phyloP scores from a whole-genome alignment of 73 alveolate species.

The Paramecium octaurelia region DNA sequence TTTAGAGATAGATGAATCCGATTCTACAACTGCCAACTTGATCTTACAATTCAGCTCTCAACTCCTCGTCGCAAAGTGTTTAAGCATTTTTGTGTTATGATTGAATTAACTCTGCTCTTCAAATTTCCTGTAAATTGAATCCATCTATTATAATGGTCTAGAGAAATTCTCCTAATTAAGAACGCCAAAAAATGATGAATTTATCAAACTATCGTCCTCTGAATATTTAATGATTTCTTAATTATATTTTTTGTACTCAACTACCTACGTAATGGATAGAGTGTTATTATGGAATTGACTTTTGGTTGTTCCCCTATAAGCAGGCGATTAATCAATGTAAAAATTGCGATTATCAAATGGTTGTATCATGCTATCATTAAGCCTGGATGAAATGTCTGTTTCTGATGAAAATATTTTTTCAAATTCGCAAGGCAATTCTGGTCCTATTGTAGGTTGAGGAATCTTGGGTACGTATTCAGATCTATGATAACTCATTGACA shows the following conservation, averaged over 20 bases:
- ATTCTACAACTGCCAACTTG: no score
- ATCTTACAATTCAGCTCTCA: neutral
- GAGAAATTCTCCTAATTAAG: neutral
- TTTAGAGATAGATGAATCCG: no score
- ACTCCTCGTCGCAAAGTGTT: constrained; percentile 24
- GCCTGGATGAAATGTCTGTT: constrained; percentile 28
- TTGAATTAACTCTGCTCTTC: neutral
- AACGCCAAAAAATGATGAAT: constrained; percentile 11
- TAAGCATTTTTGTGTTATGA: neutral
- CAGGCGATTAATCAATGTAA: neutral
- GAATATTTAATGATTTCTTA: neutral
- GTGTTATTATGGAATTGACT: neutral
- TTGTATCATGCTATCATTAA: constrained; percentile 13
- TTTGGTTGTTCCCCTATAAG: neutral
- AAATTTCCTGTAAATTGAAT: neutral
- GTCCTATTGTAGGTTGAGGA: neutral
- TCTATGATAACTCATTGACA: neutral
- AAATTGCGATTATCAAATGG: neutral
- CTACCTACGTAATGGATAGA: neutral
- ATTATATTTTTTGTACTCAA: constrained; percentile 26
- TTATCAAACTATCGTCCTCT: neutral
- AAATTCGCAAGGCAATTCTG: neutral
- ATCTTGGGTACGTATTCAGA: neutral
- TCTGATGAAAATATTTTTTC: constrained; percentile 47
- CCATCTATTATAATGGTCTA: neutral